These are phyloP conservation scores for Yamagishiella unicocca DNA, from an alignment of 139 green algal genomes.

Conservation along the genomic window DNA sequence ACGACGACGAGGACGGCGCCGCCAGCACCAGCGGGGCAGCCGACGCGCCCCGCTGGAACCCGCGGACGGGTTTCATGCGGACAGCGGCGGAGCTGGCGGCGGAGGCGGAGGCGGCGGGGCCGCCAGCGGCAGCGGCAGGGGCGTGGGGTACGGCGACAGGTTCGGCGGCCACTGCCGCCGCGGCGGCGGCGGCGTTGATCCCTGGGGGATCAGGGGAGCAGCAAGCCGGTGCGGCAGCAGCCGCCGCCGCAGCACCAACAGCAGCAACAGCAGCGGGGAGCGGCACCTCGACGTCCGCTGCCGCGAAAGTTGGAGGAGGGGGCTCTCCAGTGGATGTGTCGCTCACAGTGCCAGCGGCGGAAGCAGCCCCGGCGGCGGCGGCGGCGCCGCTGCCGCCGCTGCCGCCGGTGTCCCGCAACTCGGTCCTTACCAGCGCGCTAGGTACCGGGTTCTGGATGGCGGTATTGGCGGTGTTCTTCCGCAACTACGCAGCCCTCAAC, in stretches of 20 bases:
- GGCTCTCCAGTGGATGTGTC: neutral
- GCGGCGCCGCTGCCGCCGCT: slow-evolving; percentile 33
- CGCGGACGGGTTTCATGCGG: slow-evolving; percentile 63
- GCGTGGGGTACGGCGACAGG: neutral
- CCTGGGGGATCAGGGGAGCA: too few relatives aligned
- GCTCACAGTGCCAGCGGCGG: neutral
- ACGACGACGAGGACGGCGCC: neutral
- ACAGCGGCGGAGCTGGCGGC: slow-evolving; percentile 44
- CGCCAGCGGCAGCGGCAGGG: neutral
- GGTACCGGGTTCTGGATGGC: slow-evolving; percentile 58
- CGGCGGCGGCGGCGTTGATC: neutral
- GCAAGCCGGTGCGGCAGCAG: too few relatives aligned
- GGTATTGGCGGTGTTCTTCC: slow-evolving; percentile 46
- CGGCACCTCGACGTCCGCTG: neutral
- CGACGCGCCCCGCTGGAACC: slow-evolving; percentile 61
- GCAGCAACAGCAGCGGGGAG: neutral
- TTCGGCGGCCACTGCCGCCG: neutral
- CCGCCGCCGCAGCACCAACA: neutral
- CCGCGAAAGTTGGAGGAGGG: neutral
- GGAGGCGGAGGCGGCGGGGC: slow-evolving; percentile 22
- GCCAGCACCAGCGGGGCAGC: neutral
- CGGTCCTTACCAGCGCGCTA: slow-evolving; percentile 15
- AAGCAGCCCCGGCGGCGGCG: neutral
- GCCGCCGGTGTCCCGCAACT: slow-evolving; percentile 10
- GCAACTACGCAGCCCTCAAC: slow-evolving; percentile 50